Evolutionary conservation across 164 flowering plant genomes (phyloP).

Genomic region (Chimonanthus praecox): DNA sequence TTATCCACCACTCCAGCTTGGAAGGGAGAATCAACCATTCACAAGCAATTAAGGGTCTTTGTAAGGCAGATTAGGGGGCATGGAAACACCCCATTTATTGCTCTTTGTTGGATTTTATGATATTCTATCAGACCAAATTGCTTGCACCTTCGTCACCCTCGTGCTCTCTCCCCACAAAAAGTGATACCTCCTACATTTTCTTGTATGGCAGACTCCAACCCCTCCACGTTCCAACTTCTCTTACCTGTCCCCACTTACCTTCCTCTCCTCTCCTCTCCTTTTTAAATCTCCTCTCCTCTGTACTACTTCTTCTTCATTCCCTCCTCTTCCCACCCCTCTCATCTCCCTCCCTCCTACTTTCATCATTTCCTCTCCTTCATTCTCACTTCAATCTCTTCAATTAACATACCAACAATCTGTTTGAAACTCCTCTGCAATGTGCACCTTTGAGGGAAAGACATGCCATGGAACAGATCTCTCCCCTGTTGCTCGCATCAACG

Average conservation of each 20-base stretch:
- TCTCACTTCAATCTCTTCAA: background rate
- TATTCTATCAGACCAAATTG: background rate
- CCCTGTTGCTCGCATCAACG: constrained; percentile 32
- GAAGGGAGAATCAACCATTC: constrained; percentile 11
- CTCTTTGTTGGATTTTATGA: background rate
- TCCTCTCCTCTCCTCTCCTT: constrained; percentile 3
- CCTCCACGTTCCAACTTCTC: constrained; percentile 41
- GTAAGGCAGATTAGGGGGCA: constrained; percentile 18
- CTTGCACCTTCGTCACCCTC: constrained; percentile 21
- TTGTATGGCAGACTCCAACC: constrained; percentile 39
- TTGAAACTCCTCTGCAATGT: constrained; percentile 20
- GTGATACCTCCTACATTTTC: constrained; percentile 19
- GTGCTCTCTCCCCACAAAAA: background rate
- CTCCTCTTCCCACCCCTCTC: background rate
- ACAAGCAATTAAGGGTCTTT: constrained; percentile 20
- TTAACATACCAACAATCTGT: background rate
- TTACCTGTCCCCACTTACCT: constrained; percentile 28
- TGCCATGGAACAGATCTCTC: constrained; percentile 14
- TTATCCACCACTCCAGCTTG: constrained; percentile 38
- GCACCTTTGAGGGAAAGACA: constrained; percentile 37
- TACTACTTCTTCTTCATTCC: constrained; percentile 1
- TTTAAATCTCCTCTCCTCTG: constrained; percentile 7
- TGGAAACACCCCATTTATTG: constrained; percentile 14
- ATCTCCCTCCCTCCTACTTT: background rate
- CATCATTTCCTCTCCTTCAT: background rate